Base-by-base conservation (phyloP, 768 basidiomycete species). In the Tubosaeta brunneosetosa region DNA sequence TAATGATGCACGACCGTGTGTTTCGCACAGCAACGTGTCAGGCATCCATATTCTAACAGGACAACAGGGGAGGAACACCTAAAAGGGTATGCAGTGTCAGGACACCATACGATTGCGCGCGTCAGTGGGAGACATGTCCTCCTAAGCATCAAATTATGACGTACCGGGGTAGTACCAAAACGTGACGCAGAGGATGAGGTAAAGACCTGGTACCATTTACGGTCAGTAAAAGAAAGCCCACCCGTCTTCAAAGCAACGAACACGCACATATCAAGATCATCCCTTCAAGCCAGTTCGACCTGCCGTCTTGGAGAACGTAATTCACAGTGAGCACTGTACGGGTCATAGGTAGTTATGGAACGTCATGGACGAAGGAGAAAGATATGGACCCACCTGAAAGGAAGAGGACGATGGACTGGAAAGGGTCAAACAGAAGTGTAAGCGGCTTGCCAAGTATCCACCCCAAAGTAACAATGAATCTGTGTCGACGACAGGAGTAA, bases 251-350 rank as follows among this genome's bases (percentile, higher is more conserved):
- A 9, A 6, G 29, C 11, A 11, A 43, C 17, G 37, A 38, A 8
- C 17, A 65, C 74, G 44, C 57, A 80, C 85, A 82, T 51, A 91
- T 80, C n/a, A 91, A 76, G 51, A 91, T 83, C 60, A 84, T 69
- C 22, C 91, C 91, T 68, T 95, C 93, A n/a, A 97, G 75, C 84
- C 93, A 97, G 67, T 94, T 95, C 27, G 86, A 89, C 64, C 83
- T 88, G 12, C 92, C 92, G 59, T 97, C 94, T 45, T 83, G 79
- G 6, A 94, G 80, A 19, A 86, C 84, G 62, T 89, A 91, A 63
- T 88, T 90, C 69, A 95, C 90, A 4, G 89, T 88, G 58, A 91
- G 73, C 13, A 91, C 85, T 86, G 52, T 3, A 38, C n/a, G 22
- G 4, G n/a, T 11, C n/a, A 16, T 43, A 32, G 10, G 5, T 8